Conservation (phyloP, 225 moss, liverwort and hornwort genomes). For the Sphagnum contortum region DNA sequence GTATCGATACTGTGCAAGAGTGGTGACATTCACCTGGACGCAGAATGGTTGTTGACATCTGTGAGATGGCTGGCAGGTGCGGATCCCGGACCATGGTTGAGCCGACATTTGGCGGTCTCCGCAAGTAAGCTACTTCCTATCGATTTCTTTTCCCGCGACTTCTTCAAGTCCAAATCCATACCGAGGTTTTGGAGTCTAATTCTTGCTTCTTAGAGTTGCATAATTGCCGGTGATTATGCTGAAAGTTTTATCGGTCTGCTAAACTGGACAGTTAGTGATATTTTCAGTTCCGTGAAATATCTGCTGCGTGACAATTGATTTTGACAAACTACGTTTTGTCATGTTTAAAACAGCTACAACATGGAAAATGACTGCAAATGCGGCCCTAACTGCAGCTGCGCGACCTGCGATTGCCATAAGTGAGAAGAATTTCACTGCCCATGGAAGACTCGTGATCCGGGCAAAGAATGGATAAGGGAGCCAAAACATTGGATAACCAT, state of each 20-base stretch:
- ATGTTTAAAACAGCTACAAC: conserved; percentile 21
- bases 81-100: background rate
- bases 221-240: background rate
- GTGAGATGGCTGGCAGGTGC: too few species aligned
- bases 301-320: background rate
- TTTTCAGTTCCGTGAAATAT: too few species aligned
- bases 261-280: too few species aligned
- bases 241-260: background rate
- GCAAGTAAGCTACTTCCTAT: background rate
- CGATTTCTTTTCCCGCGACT: background rate
- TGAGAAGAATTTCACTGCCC: conserved; percentile 8
- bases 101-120: conserved; percentile 2
- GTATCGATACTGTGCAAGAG: too few species aligned
- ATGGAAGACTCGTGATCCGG: too few species aligned
- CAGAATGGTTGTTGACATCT: too few species aligned
- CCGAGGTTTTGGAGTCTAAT: background rate
- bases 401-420: conserved; percentile 26
- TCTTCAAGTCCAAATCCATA: too few species aligned
- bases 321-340: background rate
- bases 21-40: too few species aligned
- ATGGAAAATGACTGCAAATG: conserved; percentile 43
- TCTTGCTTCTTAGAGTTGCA: background rate
- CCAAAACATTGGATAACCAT: too few species aligned
- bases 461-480: too few species aligned
- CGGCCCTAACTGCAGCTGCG: conserved; percentile 41